Percentiles rank a stretch among this genome's conserved stretches.
These are phyloP conservation scores for Penicillium nucicola DNA, from an alignment of 495 filamentous ascomycete genomes.

Conservation along the genomic window DNA sequence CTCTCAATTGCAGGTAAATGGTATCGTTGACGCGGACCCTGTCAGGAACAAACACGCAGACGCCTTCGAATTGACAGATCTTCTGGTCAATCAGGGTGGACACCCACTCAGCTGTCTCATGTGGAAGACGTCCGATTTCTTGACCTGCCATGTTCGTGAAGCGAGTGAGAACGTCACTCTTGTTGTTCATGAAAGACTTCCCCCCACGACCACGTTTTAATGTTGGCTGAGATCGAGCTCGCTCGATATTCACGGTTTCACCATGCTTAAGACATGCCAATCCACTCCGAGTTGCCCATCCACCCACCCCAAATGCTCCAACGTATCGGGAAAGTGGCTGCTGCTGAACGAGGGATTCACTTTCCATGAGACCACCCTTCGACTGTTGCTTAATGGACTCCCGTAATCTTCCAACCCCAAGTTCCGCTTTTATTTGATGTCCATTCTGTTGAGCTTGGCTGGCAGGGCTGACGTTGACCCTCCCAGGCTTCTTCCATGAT, in stretches of 20 bases:
- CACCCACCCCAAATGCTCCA: slow-evolving; percentile 86
- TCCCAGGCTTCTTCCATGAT: slow-evolving; percentile 66
- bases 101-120: slow-evolving; percentile 90
- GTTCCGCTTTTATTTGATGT: background rate
- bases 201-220: slow-evolving; percentile 49
- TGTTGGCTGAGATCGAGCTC: slow-evolving; percentile 66
- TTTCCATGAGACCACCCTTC: background rate
- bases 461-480: slow-evolving; percentile 5
- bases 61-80: slow-evolving; percentile 81
- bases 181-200: slow-evolving; percentile 51
- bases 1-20: slow-evolving; percentile 80
- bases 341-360: slow-evolving; percentile 28
- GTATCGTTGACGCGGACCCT: slow-evolving; percentile 85
- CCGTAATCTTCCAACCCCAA: background rate
- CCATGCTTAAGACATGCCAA: slow-evolving; percentile 67
- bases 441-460: slow-evolving; percentile 10
- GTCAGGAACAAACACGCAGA: slow-evolving; percentile 88
- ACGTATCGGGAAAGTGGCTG: slow-evolving; percentile 70
- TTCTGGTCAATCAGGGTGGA: slow-evolving; percentile 90
- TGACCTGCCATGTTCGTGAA: slow-evolving; percentile 79
- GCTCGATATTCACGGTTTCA: slow-evolving; percentile 79
- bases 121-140: slow-evolving; percentile 85
- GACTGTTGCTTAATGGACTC: no score
- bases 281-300: slow-evolving; percentile 90
- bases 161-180: slow-evolving; percentile 84